Evolutionary conservation across 371 early-diverging fungal species (phyloP).

Genomic region (Thermomucor indicae-seudaticae): DNA sequence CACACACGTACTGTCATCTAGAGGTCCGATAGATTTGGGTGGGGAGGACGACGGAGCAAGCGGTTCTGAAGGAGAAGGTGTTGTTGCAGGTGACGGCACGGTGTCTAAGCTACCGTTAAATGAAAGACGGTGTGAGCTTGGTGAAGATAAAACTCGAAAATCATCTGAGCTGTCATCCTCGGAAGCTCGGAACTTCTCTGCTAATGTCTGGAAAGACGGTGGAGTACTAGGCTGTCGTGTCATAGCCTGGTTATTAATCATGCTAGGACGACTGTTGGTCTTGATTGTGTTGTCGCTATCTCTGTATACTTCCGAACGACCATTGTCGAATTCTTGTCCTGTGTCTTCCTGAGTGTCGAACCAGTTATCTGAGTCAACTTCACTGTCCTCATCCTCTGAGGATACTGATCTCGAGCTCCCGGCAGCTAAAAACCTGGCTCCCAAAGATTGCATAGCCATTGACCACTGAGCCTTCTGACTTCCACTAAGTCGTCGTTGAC

Average conservation of each 20-base stretch:
- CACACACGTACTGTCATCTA: background rate
- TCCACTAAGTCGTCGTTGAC: conserved; percentile 26
- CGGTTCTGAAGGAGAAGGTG: no score
- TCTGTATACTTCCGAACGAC: background rate
- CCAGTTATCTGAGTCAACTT: conserved; percentile 12
- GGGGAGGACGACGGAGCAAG: no score
- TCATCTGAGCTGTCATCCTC: no score
- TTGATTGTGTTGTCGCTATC: background rate
- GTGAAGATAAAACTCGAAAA: no score
- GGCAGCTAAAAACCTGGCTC: conserved; percentile 9
- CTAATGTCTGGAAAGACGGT: no score
- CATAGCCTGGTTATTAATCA: no score
- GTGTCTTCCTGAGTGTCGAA: conserved; percentile 15
- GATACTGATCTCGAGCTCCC: background rate
- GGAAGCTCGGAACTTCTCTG: no score
- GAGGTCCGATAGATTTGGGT: background rate
- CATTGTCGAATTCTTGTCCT: background rate
- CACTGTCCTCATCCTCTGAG: conserved; percentile 6
- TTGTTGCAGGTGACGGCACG: no score
- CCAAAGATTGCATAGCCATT: conserved; percentile 37
- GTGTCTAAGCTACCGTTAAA: no score
- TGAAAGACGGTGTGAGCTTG: no score
- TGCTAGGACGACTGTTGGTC: background rate
- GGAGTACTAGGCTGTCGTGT: no score
- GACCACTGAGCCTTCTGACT: conserved; percentile 45